phyloP scores from a whole-genome alignment of 768 basidiomycete species.

The Coprinopsis cinerea region DNA sequence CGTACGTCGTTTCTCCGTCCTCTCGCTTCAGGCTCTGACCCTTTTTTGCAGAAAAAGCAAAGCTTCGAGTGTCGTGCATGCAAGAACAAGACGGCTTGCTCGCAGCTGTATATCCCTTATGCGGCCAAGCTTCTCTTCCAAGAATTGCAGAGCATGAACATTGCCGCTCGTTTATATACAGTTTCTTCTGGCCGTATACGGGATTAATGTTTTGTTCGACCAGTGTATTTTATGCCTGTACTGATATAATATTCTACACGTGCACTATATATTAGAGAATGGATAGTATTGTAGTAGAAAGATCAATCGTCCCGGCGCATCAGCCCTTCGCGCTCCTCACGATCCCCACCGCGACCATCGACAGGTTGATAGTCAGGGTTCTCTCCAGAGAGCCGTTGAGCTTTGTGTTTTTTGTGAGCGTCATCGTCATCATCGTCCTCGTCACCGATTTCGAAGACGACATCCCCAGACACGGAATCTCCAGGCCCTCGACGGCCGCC shows the following conservation, averaged over 20 bases:
- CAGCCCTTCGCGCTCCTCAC: slow-evolving; percentile 59
- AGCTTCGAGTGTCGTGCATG: slow-evolving; percentile 98
- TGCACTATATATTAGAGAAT: slow-evolving; percentile 14
- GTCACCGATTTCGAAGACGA: slow-evolving; percentile 90
- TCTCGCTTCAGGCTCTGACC: slow-evolving; percentile 7
- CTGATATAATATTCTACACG: slow-evolving; percentile 30
- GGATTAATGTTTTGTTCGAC: slow-evolving; percentile 41
- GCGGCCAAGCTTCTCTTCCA: slow-evolving; percentile 97
- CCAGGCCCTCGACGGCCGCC: slow-evolving; percentile 48
- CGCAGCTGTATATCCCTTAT: slow-evolving; percentile 90
- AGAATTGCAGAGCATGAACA: slow-evolving; percentile 96
- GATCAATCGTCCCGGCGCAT: slow-evolving; percentile 31
- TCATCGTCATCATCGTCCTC: slow-evolving; percentile 57
- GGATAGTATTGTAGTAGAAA: slow-evolving; percentile 5
- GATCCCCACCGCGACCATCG: background rate
- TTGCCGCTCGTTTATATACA: slow-evolving; percentile 82
- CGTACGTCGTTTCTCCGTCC: slow-evolving; percentile 35
- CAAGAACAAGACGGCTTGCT: slow-evolving; percentile 93
- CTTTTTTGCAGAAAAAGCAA: slow-evolving; percentile 77
- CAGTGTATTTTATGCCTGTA: slow-evolving; percentile 26
- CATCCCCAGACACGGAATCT: slow-evolving; percentile 50
- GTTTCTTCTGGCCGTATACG: slow-evolving; percentile 83
- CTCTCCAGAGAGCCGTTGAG: slow-evolving; percentile 40
- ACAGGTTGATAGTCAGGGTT: slow-evolving; percentile 37
- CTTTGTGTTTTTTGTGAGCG: slow-evolving; percentile 43